Conservation (phyloP, 2,329 filamentous ascomycete species). For the Volutella citrinella region DNA sequence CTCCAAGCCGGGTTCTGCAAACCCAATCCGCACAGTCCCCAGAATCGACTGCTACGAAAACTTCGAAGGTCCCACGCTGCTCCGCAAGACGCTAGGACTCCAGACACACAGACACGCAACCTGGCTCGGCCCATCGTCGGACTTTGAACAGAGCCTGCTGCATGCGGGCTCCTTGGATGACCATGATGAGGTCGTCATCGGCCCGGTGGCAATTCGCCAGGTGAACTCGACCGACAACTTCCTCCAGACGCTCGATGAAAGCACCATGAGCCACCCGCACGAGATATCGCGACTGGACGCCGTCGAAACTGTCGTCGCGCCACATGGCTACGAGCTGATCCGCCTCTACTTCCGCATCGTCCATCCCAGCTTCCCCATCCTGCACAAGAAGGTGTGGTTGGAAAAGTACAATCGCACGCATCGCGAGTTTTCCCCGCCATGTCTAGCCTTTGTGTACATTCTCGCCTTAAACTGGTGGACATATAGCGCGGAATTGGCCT, state of each 20-base stretch:
- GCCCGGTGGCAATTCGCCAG: constrained; percentile 1
- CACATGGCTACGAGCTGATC: constrained; percentile 55
- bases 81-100: constrained; percentile 2
- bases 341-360: constrained; percentile 57
- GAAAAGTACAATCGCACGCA: constrained; percentile 51
- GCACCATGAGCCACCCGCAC: constrained; percentile 3
- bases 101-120: constrained; percentile 4
- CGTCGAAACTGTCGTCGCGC: constrained; percentile 53
- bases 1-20: not conserved
- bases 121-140: constrained; percentile 1
- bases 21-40: constrained; percentile 1
- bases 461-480: constrained; percentile 44
- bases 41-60: constrained; percentile 5
- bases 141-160: constrained; percentile 4
- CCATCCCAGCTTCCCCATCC: constrained; percentile 46
- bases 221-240: constrained; percentile 2
- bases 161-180: constrained; percentile 1
- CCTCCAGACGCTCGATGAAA: constrained; percentile 4
- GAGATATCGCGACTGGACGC: constrained; percentile 25
- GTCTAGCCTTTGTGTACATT: constrained; percentile 51
- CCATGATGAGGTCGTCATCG: constrained; percentile 3
- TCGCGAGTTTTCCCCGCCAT: constrained; percentile 47
- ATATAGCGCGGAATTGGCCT: constrained; percentile 3
- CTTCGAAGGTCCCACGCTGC: constrained; percentile 4
- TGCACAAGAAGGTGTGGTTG: constrained; percentile 51